Percentiles rank a stretch among this genome's conserved stretches.
These are phyloP conservation scores for Avena eriantha DNA, from an alignment of 176 grass and related monocot species.

Conservation along the genomic window DNA sequence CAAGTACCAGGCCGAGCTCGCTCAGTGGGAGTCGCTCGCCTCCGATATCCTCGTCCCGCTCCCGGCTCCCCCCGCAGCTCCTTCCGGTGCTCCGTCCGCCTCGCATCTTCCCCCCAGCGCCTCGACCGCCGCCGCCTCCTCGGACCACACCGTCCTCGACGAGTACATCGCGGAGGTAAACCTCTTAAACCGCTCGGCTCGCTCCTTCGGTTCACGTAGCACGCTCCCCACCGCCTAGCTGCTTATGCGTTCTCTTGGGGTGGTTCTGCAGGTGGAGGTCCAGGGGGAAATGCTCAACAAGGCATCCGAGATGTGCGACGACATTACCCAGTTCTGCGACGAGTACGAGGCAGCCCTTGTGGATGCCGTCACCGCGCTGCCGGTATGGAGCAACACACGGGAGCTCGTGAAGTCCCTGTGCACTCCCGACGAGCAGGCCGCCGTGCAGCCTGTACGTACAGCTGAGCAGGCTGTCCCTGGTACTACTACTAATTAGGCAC, in stretches of 20 bases:
- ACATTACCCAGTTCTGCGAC: constrained; percentile 12
- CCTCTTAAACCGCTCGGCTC: neutral
- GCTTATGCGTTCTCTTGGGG: neutral
- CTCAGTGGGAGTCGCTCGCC: constrained; percentile 63
- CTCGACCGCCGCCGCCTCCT: neutral
- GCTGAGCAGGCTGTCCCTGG: neutral
- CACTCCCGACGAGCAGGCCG: neutral
- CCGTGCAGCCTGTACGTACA: neutral
- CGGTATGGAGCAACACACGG: constrained; percentile 53
- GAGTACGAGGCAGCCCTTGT: constrained; percentile 38
- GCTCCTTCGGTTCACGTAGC: neutral
- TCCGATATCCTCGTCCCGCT: constrained; percentile 6
- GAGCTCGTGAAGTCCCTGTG: constrained; percentile 32
- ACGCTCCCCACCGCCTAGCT: neutral
- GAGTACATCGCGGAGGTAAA: constrained; percentile 38
- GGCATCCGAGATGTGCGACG: constrained; percentile 13
- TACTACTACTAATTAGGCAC: constrained; percentile 44
- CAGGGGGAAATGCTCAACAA: constrained; percentile 17
- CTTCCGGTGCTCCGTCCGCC: neutral
- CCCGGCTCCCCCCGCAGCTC: neutral
- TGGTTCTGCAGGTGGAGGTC: constrained; percentile 39
- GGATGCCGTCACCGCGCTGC: constrained; percentile 37
- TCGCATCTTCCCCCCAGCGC: neutral
- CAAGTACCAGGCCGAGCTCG: constrained; percentile 54
- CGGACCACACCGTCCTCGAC: constrained; percentile 32